Evolutionary conservation across 441 rosid species (phyloP), one percentile per base, ranked within the genome.

Genomic region (Capsella rubella): DNA sequence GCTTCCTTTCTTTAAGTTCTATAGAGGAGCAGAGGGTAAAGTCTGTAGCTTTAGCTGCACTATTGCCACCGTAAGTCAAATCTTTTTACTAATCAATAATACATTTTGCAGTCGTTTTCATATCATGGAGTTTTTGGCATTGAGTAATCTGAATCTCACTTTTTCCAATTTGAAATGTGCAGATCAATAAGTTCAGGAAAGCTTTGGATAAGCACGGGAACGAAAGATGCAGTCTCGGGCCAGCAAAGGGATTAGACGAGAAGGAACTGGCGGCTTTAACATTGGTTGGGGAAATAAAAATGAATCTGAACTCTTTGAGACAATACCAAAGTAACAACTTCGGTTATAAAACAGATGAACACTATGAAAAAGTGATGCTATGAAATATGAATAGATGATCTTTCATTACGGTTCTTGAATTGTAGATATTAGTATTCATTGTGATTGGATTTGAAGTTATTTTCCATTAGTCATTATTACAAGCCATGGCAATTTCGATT

Each of bases 1-100:
- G 15, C 85, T 92, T n/a, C 96, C 98, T 9, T 89, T 92, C 80
- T 92, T 92, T 2, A 82, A 87, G 47, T 84, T 92, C 66, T 90
- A 86, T 13, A 81, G 96, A 77, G 95, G 96, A 27, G 75, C 89
- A 0, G 81, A 88, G 21, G 93, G 93, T 0, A 86, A 80, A 16
- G 46, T 84, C 0, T 83, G 89, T 59, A 88, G 90, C 76, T 90
- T 88, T 64, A 87, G 91, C 84, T 88, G 93, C 79, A 84, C 92
- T 3, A 82, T 69, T 76, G 69, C 92, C 5, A 88, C 91, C 0
- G 96, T 90, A 70, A 84, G 88, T 21, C 60, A 1, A 45, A 29
- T 21, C 35, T 5, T 7, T 32, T 32, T 32, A 32, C 18, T 3
- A 3, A 64, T 37, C 6, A 3, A 6, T 31, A 47, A 4, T 14